Evolutionary conservation across 805 yeast species (phyloP).

Genomic region (Teunomyces gatunensis): DNA sequence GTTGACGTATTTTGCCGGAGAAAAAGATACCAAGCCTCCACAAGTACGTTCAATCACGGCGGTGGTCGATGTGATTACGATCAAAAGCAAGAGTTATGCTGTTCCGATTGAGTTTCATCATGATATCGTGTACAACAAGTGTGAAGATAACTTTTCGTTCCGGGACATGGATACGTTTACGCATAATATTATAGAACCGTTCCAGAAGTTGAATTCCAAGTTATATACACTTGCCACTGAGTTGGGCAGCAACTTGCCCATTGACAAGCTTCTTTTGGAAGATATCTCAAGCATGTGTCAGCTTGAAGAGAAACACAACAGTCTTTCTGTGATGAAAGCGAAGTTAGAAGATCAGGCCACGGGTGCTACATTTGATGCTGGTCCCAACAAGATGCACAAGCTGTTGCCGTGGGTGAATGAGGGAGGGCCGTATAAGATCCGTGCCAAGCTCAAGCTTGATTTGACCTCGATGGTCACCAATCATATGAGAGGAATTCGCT

Average conservation of each 20-base stretch:
- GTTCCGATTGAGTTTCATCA: slow-evolving; percentile 40
- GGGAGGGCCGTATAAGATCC: background rate
- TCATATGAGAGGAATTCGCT: slow-evolving; percentile 7
- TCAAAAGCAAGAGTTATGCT: slow-evolving; percentile 28
- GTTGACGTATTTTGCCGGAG: slow-evolving; percentile 1
- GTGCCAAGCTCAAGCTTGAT: slow-evolving; percentile 11
- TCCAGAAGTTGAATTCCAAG: slow-evolving; percentile 17
- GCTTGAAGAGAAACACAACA: slow-evolving; percentile 23
- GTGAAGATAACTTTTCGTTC: slow-evolving; percentile 5
- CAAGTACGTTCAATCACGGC: slow-evolving; percentile 16
- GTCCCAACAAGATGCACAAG: slow-evolving; percentile 6
- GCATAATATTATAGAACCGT: slow-evolving; percentile 20
- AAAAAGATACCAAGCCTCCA: slow-evolving; percentile 13
- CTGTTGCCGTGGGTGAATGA: slow-evolving; percentile 9
- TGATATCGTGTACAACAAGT: slow-evolving; percentile 28
- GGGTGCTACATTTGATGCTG: slow-evolving; percentile 4
- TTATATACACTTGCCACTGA: slow-evolving; percentile 16
- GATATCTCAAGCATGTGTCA: slow-evolving; percentile 29
- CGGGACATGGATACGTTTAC: slow-evolving; percentile 21
- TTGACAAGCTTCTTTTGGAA: slow-evolving; percentile 28
- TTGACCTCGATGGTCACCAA: slow-evolving; percentile 11
- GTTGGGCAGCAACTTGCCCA: slow-evolving; percentile 23
- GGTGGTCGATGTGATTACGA: slow-evolving; percentile 29
- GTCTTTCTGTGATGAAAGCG: slow-evolving; percentile 16
- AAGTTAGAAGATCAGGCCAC: background rate